Conservation (phyloP, 2,329 filamentous ascomycete genomes). For the Juglanconis sp. region DNA sequence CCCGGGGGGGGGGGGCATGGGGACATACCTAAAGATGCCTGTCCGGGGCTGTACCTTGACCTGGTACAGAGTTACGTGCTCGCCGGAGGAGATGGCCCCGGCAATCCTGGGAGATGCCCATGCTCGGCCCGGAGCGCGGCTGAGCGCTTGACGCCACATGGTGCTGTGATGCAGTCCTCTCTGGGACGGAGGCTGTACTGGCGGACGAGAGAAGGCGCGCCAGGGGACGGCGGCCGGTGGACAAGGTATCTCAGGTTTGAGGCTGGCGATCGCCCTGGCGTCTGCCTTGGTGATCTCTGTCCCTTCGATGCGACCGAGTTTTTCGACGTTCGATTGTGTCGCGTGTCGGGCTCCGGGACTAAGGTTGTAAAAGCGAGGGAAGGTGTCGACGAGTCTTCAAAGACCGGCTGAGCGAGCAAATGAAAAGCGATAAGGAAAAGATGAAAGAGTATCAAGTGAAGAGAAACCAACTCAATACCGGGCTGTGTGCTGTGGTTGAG, state of each 20-base stretch:
- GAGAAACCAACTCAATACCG: not conserved
- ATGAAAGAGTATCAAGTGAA: not conserved
- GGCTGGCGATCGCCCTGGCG: not conserved
- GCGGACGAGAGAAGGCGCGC: not conserved
- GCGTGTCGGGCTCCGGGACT: not conserved
- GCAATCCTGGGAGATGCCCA: constrained; percentile 5
- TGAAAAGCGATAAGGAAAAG: not conserved
- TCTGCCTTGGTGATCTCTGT: not conserved
- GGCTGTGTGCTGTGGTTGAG: not conserved
- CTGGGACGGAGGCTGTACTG: too few relatives aligned
- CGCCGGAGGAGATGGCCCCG: constrained; percentile 2
- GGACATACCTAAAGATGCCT: not conserved
- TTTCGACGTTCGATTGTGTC: not conserved
- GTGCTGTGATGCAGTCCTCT: not conserved
- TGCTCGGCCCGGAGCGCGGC: constrained; percentile 10
- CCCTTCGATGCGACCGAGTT: not conserved
- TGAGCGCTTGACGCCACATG: constrained; percentile 14
- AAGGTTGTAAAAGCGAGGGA: not conserved
- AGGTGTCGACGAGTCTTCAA: too few relatives aligned
- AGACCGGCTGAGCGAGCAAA: too few relatives aligned
- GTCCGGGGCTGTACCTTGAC: constrained; percentile 3
- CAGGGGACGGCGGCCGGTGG: not conserved
- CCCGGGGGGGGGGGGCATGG: not conserved
- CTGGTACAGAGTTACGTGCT: constrained; percentile 5
- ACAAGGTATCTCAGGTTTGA: not conserved